Percentiles rank a stretch among this genome's conserved stretches.
Conservation (phyloP, 2,329 filamentous ascomycete species). For the Aspergillus thermomutatus region DNA sequence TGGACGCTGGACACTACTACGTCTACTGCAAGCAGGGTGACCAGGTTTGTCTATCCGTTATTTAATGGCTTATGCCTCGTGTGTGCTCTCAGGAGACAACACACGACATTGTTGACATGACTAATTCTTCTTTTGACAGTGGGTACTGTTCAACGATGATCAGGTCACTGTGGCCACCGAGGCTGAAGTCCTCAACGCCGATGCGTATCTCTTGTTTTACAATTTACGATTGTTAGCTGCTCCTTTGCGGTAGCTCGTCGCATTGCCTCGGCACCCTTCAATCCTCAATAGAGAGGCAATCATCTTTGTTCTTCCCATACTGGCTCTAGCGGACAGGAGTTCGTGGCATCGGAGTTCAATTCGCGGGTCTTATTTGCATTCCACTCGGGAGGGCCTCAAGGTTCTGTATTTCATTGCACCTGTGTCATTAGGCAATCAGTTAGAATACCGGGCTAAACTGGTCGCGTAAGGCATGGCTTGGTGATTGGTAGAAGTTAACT, state of each 20-base stretch:
- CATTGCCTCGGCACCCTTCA: not conserved
- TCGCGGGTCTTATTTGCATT: constrained; percentile 1
- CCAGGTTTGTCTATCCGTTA: constrained; percentile 47
- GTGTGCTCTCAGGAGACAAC: not conserved
- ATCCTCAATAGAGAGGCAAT: not conserved
- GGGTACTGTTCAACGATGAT: constrained; percentile 96
- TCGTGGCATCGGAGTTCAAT: constrained; percentile 7
- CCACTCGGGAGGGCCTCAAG: not conserved
- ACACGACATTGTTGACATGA: constrained; percentile 1
- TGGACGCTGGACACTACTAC: constrained; percentile 89
- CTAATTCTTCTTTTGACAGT: constrained; percentile 48
- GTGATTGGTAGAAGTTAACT: not conserved
- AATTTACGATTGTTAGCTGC: constrained; percentile 34
- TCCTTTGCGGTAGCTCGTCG: constrained; percentile 6
- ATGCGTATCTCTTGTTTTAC: constrained; percentile 91
- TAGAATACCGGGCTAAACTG: not conserved
- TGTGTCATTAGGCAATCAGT: not conserved
- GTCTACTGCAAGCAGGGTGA: constrained; percentile 82
- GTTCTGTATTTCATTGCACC: not conserved
- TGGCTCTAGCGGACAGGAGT: constrained; percentile 11
- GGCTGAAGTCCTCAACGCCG: constrained; percentile 77
- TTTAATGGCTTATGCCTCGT: not conserved
- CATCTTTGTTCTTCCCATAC: not conserved
- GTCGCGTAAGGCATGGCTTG: not conserved
- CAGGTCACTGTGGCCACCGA: constrained; percentile 81